phyloP scores from a whole-genome alignment of 1,284 basidiomycete genomes.

The Tylopilus sp. region DNA sequence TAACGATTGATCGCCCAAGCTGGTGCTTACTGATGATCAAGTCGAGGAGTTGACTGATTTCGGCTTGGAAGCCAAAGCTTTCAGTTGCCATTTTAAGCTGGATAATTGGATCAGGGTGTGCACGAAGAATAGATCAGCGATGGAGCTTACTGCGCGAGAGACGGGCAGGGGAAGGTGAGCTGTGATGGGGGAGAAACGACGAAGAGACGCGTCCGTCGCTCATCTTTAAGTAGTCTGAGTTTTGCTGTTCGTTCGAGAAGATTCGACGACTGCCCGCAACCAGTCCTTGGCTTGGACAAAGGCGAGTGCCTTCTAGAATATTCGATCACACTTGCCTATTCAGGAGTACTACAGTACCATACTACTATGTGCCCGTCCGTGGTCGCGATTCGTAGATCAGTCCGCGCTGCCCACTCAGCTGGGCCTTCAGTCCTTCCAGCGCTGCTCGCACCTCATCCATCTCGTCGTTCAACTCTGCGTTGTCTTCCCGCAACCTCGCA shows the following conservation, averaged over 20 bases:
- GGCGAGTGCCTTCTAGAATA: conserved; percentile 28
- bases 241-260: conserved; percentile 50
- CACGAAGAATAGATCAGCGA: not conserved
- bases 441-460: conserved; percentile 67
- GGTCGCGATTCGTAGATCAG: conserved; percentile 35
- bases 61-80: conserved; percentile 91
- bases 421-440: conserved; percentile 59
- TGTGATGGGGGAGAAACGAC: conserved; percentile 15
- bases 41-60: conserved; percentile 92
- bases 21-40: conserved; percentile 76
- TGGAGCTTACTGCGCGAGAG: conserved; percentile 19
- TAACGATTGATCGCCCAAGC: not conserved
- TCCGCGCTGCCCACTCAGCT: conserved; percentile 45
- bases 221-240: conserved; percentile 41
- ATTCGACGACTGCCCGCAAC: conserved; percentile 41
- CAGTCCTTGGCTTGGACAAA: conserved; percentile 3
- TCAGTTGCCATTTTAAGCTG: conserved; percentile 62
- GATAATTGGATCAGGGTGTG: conserved; percentile 8
- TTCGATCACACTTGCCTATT: conserved; percentile 33
- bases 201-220: conserved; percentile 18
- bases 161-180: conserved; percentile 1
- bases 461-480: conserved; percentile 55
- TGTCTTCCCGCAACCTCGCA: conserved; percentile 51
- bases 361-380: conserved; percentile 20
- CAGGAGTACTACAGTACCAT: conserved; percentile 13